phyloP scores from a whole-genome alignment of 306 rosid species.

The Quercus suber region DNA sequence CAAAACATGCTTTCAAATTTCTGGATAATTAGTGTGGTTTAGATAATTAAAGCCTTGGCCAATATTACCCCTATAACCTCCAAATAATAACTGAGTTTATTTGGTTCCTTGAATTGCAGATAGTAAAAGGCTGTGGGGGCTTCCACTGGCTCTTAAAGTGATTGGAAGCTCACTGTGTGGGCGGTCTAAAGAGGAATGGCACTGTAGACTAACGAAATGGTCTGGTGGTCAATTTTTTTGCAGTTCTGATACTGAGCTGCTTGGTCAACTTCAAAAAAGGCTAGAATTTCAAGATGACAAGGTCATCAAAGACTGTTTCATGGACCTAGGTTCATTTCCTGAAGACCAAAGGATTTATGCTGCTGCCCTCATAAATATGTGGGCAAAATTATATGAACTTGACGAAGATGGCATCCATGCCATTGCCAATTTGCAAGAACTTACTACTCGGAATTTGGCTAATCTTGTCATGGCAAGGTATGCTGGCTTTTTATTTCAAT shows the following conservation, averaged over 20 bases:
- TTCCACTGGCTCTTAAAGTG: constrained; percentile 52
- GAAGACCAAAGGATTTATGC: constrained; percentile 56
- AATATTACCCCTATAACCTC: not conserved
- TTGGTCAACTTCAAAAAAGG: constrained; percentile 35
- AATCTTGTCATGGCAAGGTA: constrained; percentile 57
- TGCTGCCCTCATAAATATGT: constrained; percentile 49
- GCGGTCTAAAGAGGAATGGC: constrained; percentile 35
- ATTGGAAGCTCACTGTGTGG: constrained; percentile 34
- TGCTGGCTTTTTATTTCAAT: not conserved
- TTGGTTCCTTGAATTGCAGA: constrained; percentile 34
- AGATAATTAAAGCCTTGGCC: not conserved
- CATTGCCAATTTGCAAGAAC: constrained; percentile 25
- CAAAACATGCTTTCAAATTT: too few relatives aligned
- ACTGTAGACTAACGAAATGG: constrained; percentile 22
- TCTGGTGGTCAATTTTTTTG: constrained; percentile 39
- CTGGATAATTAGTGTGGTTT: not conserved
- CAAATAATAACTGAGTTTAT: not conserved
- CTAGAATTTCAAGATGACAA: constrained; percentile 40
- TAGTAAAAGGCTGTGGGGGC: constrained; percentile 47
- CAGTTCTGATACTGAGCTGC: constrained; percentile 32
- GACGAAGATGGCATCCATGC: constrained; percentile 37
- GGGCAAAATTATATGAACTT: constrained; percentile 41
- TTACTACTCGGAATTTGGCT: constrained; percentile 33
- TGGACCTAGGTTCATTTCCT: constrained; percentile 68
- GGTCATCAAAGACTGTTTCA: constrained; percentile 54